These are phyloP conservation scores for Penicillium fuscoglaucum DNA, from an alignment of 2,329 filamentous ascomycete genomes.

Conservation along the genomic window DNA sequence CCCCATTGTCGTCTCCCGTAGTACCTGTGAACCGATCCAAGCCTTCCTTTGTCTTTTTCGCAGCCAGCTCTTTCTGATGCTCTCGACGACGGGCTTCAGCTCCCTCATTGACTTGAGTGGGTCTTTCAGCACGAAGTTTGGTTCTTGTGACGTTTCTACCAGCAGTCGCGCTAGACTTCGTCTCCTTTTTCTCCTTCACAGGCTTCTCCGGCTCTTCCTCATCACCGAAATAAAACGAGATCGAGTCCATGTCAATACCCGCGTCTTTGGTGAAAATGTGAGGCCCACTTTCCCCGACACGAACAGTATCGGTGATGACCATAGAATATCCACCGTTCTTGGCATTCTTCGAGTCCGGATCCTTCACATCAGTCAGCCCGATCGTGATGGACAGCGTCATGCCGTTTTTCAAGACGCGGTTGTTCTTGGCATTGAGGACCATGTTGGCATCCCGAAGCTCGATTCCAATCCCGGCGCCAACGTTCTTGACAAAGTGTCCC, in stretches of 20 bases:
- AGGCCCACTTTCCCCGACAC: slow-evolving; percentile 65
- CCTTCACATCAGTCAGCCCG: slow-evolving; percentile 85
- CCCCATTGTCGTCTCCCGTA: slow-evolving; percentile 79
- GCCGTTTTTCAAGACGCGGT: slow-evolving; percentile 80
- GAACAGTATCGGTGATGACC: slow-evolving; percentile 88
- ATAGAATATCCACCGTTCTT: slow-evolving; percentile 86
- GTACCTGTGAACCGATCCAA: slow-evolving; percentile 82
- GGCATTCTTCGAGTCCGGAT: slow-evolving; percentile 83
- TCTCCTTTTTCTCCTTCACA: slow-evolving; percentile 78
- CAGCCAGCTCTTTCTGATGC: slow-evolving; percentile 86
- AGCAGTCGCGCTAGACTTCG: slow-evolving; percentile 79
- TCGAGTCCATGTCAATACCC: slow-evolving; percentile 85
- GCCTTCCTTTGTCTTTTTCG: slow-evolving; percentile 88
- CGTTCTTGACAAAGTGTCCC: slow-evolving; percentile 89
- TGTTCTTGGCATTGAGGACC: slow-evolving; percentile 83
- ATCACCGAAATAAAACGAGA: slow-evolving; percentile 98
- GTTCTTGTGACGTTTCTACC: slow-evolving; percentile 95
- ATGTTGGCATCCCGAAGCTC: slow-evolving; percentile 85
- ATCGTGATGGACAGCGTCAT: slow-evolving; percentile 95
- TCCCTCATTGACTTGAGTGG: slow-evolving; percentile 85
- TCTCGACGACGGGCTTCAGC: slow-evolving; percentile 82
- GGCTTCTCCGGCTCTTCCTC: slow-evolving; percentile 80
- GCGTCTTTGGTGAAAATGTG: slow-evolving; percentile 95
- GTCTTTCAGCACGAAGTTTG: slow-evolving; percentile 84
- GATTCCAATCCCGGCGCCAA: slow-evolving; percentile 89